Conservation (phyloP, 257 asterid species). For the Phtheirospermum japonicum region DNA sequence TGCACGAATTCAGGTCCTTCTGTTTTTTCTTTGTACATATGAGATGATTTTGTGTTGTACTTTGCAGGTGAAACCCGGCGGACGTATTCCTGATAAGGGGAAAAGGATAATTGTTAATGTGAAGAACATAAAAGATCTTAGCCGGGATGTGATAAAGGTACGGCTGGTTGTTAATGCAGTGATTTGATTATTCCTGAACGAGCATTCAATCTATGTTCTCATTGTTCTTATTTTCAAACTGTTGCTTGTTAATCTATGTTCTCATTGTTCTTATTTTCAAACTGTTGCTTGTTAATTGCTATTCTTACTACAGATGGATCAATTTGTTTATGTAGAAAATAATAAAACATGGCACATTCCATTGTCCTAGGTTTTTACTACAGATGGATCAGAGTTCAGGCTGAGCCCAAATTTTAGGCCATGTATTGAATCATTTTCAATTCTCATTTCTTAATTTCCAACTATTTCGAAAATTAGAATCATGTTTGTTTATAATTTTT, state of each 20-base stretch:
- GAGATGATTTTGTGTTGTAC: slow-evolving; percentile 22
- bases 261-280: no score
- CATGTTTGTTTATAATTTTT: no score
- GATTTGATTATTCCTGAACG: neutral
- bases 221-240: neutral
- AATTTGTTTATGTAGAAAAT: neutral
- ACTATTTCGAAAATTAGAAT: no score
- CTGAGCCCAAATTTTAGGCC: no score
- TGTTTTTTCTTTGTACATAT: neutral
- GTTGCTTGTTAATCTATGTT: neutral
- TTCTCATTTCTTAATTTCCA: no score
- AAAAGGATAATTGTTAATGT: slow-evolving; percentile 67
- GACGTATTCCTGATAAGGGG: slow-evolving; percentile 78
- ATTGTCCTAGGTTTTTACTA: neutral
- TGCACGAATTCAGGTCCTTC: neutral
- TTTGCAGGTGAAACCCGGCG: slow-evolving; percentile 88
- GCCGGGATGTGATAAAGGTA: slow-evolving; percentile 96
- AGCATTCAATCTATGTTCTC: neutral
- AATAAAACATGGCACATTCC: neutral
- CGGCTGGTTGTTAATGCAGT: neutral
- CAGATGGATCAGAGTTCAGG: no score
- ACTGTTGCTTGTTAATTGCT: neutral
- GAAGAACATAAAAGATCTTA: slow-evolving; percentile 68
- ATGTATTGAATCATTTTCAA: no score
- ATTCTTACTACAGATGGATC: neutral